Evolutionary conservation across 1,284 basidiomycete species (phyloP).

Genomic region (Heimioporus retisporus): DNA sequence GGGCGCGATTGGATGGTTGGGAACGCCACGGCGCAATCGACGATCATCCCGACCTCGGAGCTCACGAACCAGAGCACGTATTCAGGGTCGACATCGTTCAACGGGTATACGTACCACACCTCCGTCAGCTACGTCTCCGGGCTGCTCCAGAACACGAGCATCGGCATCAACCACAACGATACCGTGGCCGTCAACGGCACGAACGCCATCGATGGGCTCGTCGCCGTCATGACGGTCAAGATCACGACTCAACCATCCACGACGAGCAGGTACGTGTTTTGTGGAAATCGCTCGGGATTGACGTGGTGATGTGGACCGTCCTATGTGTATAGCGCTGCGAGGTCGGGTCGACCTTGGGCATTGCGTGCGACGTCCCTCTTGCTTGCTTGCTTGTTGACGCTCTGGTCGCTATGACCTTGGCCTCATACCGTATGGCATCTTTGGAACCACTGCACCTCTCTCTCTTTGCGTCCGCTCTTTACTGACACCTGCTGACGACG

Average conservation of each 20-base stretch:
- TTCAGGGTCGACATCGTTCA: conserved; percentile 64
- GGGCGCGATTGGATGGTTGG: conserved; percentile 86
- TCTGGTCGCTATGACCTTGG: conserved; percentile 21
- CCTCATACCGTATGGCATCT: no score
- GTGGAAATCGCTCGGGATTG: not conserved
- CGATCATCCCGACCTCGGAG: conserved; percentile 58
- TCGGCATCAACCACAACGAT: conserved; percentile 83
- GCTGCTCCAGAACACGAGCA: conserved; percentile 72
- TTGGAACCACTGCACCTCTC: no score
- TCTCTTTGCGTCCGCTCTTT: no score
- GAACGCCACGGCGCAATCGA: conserved; percentile 72
- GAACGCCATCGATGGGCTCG: conserved; percentile 86
- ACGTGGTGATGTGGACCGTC: conserved; percentile 13
- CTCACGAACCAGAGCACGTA: conserved; percentile 67
- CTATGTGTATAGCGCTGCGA: conserved; percentile 26
- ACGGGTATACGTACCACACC: conserved; percentile 79
- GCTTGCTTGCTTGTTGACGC: conserved; percentile 22
- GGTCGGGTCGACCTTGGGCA: conserved; percentile 17
- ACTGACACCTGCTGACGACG: no score
- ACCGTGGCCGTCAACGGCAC: conserved; percentile 68
- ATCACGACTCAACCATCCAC: conserved; percentile 59
- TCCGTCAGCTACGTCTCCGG: conserved; percentile 76
- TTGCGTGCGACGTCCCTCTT: conserved; percentile 26
- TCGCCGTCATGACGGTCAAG: conserved; percentile 84
- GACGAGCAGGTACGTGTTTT: conserved; percentile 29